phyloP scores from a whole-genome alignment of 495 filamentous ascomycete genomes.

The Thermochaetoides thermophila region DNA sequence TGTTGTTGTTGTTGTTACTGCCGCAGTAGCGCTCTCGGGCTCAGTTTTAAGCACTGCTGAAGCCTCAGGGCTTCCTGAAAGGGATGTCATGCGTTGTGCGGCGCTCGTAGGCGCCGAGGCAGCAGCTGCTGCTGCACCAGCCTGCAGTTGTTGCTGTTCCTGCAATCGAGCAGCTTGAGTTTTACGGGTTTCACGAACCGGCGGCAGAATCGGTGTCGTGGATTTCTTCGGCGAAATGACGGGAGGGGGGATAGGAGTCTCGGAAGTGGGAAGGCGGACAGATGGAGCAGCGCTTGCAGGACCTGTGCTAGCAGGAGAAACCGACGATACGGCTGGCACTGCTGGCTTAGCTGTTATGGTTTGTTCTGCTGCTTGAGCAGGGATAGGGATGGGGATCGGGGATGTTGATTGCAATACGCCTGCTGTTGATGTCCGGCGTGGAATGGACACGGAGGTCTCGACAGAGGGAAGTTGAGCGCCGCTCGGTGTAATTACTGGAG shows the following conservation, averaged over 20 bases:
- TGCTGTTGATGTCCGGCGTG: slow-evolving; percentile 7
- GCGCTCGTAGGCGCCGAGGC: too few relatives aligned
- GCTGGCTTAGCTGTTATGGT: slow-evolving; percentile 16
- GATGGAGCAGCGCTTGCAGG: slow-evolving; percentile 4
- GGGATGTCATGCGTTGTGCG: slow-evolving; percentile 22
- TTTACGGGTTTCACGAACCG: slow-evolving; percentile 26
- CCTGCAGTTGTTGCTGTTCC: slow-evolving; percentile 13
- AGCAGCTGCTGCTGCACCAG: slow-evolving; percentile 1
- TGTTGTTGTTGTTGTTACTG: slow-evolving; percentile 10
- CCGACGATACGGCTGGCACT: slow-evolving; percentile 12
- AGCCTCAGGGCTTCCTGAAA: slow-evolving; percentile 19
- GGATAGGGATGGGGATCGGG: slow-evolving; percentile 20
- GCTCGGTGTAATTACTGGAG: slow-evolving; percentile 23
- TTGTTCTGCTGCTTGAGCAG: slow-evolving; percentile 17
- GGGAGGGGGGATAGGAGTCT: slow-evolving; percentile 18
- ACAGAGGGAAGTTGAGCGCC: slow-evolving; percentile 16
- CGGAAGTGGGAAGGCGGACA: slow-evolving; percentile 15
- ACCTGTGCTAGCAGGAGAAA: slow-evolving; percentile 16
- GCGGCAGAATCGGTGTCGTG: slow-evolving; percentile 38
- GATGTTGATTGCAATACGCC: slow-evolving; percentile 21
- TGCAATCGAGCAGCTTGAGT: slow-evolving; percentile 14
- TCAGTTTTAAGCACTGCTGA: too few relatives aligned
- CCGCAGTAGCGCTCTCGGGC: slow-evolving; percentile 10
- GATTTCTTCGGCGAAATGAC: slow-evolving; percentile 32
- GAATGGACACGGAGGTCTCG: slow-evolving; percentile 27